Evolutionary conservation across 1,284 basidiomycete species (phyloP).

Genomic region (Pseudozyma thailandica): DNA sequence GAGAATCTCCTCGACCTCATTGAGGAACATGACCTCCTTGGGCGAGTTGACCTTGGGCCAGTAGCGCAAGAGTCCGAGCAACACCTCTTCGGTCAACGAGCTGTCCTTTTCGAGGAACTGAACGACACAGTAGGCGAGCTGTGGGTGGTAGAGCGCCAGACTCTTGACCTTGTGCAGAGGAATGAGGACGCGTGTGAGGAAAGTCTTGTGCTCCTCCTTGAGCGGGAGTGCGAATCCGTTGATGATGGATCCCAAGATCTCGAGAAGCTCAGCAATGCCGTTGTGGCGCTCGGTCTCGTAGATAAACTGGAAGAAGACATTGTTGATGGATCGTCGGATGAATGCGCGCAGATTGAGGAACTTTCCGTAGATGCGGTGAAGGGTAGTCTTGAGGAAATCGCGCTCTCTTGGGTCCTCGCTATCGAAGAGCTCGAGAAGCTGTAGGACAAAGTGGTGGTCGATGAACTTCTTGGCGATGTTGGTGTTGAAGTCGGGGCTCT

Average conservation of each 20-base stretch:
- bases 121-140: conserved; percentile 97
- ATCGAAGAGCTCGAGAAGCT: conserved; percentile 97
- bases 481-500: conserved; percentile 97
- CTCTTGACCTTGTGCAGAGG: conserved; percentile 98
- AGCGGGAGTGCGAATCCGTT: conserved; percentile 98
- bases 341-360: conserved; percentile 98
- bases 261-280: conserved; percentile 96
- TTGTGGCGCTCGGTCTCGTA: conserved; percentile 99
- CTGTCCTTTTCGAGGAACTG: conserved; percentile 99
- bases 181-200: conserved; percentile 93
- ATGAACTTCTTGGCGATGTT: conserved; percentile 97
- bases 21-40: conserved; percentile 99
- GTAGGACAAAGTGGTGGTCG: conserved; percentile 92
- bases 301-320: conserved; percentile 98
- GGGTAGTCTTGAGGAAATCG: conserved; percentile 98
- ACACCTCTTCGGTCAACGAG: conserved; percentile 90
- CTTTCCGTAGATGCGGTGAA: conserved; percentile 99
- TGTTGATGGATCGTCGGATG: conserved; percentile 98
- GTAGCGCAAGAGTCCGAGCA: conserved; percentile 91
- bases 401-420: conserved; percentile 98
- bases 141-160: conserved; percentile 95
- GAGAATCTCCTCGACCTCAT: conserved; percentile 98
- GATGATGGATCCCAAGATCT: conserved; percentile 99
- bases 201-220: conserved; percentile 99
- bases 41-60: conserved; percentile 99